These are phyloP conservation scores for Sclerospora graminicola DNA, from an alignment of 352 stramenopile genomes.

Conservation along the genomic window DNA sequence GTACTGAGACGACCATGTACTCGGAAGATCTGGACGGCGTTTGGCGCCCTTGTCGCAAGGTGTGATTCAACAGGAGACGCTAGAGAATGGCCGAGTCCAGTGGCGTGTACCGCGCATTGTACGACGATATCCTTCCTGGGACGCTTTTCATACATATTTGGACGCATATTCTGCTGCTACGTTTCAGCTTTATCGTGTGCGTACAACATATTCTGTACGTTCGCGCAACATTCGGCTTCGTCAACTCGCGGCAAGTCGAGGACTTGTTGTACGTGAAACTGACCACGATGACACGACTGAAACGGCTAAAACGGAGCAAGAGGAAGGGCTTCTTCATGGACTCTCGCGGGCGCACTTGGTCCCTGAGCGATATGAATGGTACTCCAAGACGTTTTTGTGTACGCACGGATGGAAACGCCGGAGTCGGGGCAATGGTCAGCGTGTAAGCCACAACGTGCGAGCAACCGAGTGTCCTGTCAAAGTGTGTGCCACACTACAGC, in stretches of 20 bases:
- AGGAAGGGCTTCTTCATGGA: constrained; percentile 8
- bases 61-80: constrained; percentile 16
- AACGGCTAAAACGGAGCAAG: constrained; percentile 3
- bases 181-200: constrained; percentile 58
- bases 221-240: constrained; percentile 49
- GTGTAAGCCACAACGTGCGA: constrained; percentile 55
- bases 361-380: constrained; percentile 53
- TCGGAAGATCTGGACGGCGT: constrained; percentile 21
- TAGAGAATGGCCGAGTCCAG: constrained; percentile 7
- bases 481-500: constrained; percentile 58
- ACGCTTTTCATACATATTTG: constrained; percentile 47
- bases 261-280: constrained; percentile 20
- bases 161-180: constrained; percentile 56
- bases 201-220: constrained; percentile 59
- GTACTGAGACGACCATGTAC: constrained; percentile 16
- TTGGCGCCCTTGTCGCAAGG: constrained; percentile 16
- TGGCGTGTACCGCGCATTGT: not conserved
- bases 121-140: constrained; percentile 30
- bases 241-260: constrained; percentile 31
- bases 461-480: constrained; percentile 60
- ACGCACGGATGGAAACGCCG: constrained; percentile 71
- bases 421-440: constrained; percentile 53
- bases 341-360: constrained; percentile 36
- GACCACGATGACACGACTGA: not conserved
- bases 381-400: constrained; percentile 74